phyloP scores from a whole-genome alignment of 73 alveolate species.

The Paramecium biaurelia region DNA sequence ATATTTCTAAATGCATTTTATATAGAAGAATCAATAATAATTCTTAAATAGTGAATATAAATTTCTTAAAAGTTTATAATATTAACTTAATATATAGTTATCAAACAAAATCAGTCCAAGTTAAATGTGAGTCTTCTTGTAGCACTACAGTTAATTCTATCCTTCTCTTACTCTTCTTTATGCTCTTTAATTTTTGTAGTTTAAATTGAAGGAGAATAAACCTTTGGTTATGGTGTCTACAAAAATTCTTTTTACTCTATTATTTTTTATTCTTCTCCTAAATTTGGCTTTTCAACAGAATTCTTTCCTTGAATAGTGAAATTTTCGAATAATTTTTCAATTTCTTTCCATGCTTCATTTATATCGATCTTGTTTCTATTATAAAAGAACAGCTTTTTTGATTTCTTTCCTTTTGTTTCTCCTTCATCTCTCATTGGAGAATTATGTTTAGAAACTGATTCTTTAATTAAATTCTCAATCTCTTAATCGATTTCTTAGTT shows the following conservation, averaged over 20 bases:
- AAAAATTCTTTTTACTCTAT: background rate
- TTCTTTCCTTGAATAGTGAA: background rate
- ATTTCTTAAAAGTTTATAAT: background rate
- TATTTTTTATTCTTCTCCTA: background rate
- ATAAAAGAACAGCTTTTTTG: background rate
- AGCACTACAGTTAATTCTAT: background rate
- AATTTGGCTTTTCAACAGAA: background rate
- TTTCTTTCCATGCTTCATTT: background rate
- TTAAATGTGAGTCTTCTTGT: background rate
- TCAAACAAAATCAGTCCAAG: background rate
- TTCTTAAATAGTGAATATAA: background rate
- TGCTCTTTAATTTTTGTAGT: background rate
- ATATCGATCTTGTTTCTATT: background rate
- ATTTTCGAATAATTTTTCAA: background rate
- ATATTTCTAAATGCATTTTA: too few relatives aligned
- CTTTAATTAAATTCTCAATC: background rate
- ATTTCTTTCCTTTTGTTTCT: background rate
- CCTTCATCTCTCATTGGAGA: background rate
- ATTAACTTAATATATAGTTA: background rate
- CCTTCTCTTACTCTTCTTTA: background rate
- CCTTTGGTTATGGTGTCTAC: background rate
- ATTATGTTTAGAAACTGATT: background rate
- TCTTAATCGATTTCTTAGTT: background rate
- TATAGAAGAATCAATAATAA: background rate
- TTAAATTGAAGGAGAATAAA: background rate